Evolutionary conservation across 768 basidiomycete genomes (phyloP).

Genomic region (Lactifluus hygrophoroides): DNA sequence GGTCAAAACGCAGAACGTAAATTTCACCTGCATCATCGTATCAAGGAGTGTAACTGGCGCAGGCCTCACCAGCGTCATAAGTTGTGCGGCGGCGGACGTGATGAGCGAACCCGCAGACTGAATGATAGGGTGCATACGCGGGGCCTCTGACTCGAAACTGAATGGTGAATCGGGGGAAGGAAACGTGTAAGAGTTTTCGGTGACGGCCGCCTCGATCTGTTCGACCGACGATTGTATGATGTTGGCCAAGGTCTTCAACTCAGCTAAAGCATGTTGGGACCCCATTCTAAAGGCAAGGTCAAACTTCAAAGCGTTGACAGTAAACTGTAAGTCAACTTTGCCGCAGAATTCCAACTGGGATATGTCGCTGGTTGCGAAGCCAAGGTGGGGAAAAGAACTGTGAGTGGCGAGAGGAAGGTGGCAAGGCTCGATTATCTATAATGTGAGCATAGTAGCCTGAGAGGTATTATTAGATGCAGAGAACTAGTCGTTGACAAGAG

Average conservation of each 20-base stretch:
- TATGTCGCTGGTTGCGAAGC: no score
- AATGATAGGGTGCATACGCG: background rate
- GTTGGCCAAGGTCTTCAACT: conserved; percentile 4
- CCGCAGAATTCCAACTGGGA: no score
- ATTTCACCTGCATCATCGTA: background rate
- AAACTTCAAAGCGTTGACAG: no score
- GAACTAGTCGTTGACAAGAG: no score
- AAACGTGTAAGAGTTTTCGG: background rate
- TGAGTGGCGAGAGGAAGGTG: no score
- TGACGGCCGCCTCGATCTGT: background rate
- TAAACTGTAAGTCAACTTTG: no score
- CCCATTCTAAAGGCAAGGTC: background rate
- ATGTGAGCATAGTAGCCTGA: no score
- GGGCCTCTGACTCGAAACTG: background rate
- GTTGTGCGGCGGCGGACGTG: background rate
- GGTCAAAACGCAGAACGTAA: background rate
- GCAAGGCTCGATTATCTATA: no score
- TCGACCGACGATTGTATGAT: conserved; percentile 9
- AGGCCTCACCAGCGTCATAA: background rate
- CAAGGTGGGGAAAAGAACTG: no score
- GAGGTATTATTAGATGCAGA: no score
- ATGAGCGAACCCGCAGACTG: conserved; percentile 2
- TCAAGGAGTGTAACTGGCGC: background rate
- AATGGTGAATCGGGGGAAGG: background rate
- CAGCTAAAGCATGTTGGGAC: background rate